phyloP scores from a whole-genome alignment of 305 asterid species.

The Fraxinus greggii region DNA sequence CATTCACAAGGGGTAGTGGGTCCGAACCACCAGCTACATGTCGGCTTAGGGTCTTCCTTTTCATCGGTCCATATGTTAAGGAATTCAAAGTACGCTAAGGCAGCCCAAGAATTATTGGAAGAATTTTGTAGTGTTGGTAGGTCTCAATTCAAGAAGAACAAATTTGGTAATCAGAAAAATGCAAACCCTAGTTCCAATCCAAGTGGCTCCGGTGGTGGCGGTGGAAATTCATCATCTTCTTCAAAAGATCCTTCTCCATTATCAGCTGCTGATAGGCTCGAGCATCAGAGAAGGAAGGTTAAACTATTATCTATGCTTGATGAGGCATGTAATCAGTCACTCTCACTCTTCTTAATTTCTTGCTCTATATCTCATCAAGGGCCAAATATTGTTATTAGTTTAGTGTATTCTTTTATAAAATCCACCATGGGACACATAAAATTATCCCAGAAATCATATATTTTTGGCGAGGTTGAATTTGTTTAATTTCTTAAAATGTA shows the following conservation, averaged over 20 bases:
- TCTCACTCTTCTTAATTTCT: not conserved
- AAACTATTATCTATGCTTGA: slow-evolving; percentile 68
- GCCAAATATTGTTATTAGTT: slow-evolving; percentile 37
- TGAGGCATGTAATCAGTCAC: slow-evolving; percentile 66
- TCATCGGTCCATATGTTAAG: slow-evolving; percentile 60
- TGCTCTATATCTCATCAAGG: slow-evolving; percentile 12
- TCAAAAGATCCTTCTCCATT: slow-evolving; percentile 32
- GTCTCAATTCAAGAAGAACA: slow-evolving; percentile 68
- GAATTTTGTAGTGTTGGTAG: slow-evolving; percentile 94
- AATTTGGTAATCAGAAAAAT: slow-evolving; percentile 32
- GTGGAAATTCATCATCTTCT: slow-evolving; percentile 13
- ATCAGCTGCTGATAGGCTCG: slow-evolving; percentile 40
- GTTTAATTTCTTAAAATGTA: slow-evolving; percentile 13
- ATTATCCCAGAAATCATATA: slow-evolving; percentile 26
- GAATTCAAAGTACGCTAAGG: slow-evolving; percentile 72
- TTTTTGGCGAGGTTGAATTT: slow-evolving; percentile 37
- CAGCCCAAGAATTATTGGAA: slow-evolving; percentile 81
- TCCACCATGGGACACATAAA: slow-evolving; percentile 25
- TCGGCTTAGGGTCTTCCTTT: slow-evolving; percentile 48
- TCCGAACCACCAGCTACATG: slow-evolving; percentile 43
- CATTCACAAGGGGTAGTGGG: slow-evolving; percentile 33
- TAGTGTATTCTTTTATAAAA: slow-evolving; percentile 14
- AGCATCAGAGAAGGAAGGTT: slow-evolving; percentile 44
- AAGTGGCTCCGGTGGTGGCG: slow-evolving; percentile 25
- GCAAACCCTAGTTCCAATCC: slow-evolving; percentile 49